These are phyloP conservation scores for Strobilomyces echinocephalus DNA, from an alignment of 768 basidiomycete genomes.

Conservation along the genomic window DNA sequence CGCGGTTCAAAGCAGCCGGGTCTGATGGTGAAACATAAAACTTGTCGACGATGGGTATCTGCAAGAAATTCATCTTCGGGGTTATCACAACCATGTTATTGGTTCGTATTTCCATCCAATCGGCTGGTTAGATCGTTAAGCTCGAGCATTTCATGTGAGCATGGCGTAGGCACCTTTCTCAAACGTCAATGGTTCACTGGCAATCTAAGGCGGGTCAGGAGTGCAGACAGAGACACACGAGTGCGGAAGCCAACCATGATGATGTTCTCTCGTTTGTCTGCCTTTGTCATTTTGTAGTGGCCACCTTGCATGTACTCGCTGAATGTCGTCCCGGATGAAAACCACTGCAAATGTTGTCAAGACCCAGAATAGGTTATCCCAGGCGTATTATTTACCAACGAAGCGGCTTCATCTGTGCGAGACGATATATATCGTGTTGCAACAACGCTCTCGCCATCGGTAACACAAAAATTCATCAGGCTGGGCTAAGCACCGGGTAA, in stretches of 20 bases:
- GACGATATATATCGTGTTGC: conserved; percentile 95
- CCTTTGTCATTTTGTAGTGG: conserved; percentile 92
- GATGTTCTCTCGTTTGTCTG: conserved; percentile 93
- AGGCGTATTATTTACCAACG: conserved; percentile 49
- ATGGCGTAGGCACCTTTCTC: conserved; percentile 62
- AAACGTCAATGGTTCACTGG: conserved; percentile 93
- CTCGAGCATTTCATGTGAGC: not conserved
- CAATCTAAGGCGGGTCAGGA: conserved; percentile 47
- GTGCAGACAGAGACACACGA: conserved; percentile 1
- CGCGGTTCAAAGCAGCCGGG: conserved; percentile 62
- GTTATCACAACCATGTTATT: conserved; percentile 96
- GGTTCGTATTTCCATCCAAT: conserved; percentile 99
- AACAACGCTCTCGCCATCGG: conserved; percentile 90
- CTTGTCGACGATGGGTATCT: conserved; percentile 92
- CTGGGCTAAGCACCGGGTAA: conserved; percentile 53
- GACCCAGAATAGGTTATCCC: not conserved
- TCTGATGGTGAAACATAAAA: conserved; percentile 88
- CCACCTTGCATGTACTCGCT: conserved; percentile 85
- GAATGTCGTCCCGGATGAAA: conserved; percentile 92
- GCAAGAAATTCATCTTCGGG: conserved; percentile 89
- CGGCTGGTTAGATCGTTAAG: conserved; percentile 41
- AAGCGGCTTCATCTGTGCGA: conserved; percentile 86
- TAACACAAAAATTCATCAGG: conserved; percentile 93
- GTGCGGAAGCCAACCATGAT: conserved; percentile 58
- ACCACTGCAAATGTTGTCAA: conserved; percentile 54